Conservation (phyloP, 805 yeast species). For the Candida schatavii region DNA sequence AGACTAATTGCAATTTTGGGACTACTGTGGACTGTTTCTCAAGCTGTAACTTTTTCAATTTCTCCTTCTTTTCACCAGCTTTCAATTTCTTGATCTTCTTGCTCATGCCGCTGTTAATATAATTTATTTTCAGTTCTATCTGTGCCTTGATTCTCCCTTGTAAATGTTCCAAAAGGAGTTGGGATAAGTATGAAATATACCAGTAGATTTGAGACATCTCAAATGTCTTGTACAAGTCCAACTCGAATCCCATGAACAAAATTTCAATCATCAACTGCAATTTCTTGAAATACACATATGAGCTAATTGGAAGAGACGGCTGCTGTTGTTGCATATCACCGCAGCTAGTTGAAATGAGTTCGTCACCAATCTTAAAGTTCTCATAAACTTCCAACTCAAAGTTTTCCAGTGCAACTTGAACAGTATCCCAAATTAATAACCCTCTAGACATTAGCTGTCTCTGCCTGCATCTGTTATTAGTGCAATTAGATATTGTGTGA, state of each 20-base stretch:
- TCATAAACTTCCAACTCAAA: constrained; percentile 49
- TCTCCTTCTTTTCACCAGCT: constrained; percentile 49
- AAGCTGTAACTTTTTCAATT: constrained; percentile 25
- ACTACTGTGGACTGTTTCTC: constrained; percentile 27
- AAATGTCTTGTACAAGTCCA: constrained; percentile 68
- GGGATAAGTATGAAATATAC: constrained; percentile 54
- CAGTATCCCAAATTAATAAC: constrained; percentile 67
- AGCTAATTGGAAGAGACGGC: constrained; percentile 62
- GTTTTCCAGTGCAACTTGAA: constrained; percentile 72
- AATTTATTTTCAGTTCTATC: constrained; percentile 33
- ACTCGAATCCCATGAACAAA: constrained; percentile 70
- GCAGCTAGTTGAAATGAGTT: constrained; percentile 16
- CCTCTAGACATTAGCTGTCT: constrained; percentile 65
- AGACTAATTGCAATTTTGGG: constrained; percentile 31
- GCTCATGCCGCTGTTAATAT: constrained; percentile 30
- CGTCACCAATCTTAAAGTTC: constrained; percentile 37
- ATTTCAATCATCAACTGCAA: constrained; percentile 68
- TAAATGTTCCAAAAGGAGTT: constrained; percentile 41
- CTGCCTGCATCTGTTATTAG: constrained; percentile 73
- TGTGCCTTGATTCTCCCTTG: constrained; percentile 30
- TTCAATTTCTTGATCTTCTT: constrained; percentile 46
- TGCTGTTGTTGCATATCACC: too few species aligned
- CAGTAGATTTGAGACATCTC: constrained; percentile 69
- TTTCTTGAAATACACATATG: constrained; percentile 68
- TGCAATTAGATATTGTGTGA: constrained; percentile 26